Base-by-base conservation (phyloP, 2,329 filamentous ascomycete species). In the Verticillium isaacii region DNA sequence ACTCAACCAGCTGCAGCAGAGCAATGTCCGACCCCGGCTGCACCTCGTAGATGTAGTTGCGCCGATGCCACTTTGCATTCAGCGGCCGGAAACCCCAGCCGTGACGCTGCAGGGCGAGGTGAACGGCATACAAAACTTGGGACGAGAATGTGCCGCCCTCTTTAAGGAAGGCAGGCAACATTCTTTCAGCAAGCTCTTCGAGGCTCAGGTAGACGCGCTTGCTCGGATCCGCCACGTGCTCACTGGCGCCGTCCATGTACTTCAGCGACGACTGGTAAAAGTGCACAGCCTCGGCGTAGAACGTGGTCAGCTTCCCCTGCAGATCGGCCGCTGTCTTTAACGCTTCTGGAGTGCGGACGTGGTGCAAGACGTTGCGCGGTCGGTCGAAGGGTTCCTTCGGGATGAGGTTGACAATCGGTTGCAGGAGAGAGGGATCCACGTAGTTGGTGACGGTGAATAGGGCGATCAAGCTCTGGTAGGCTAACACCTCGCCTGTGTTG, bases 121-220 rank as follows among this genome's bases (percentile, higher is more conserved):
- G 88, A 7, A 93, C 85, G 4, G 91, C 90, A 68, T 92, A 90
- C 5, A 92, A 74, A 9, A 82, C 80, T 32, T 79, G 68, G 1
- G 80, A 66, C 0, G 80, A 74, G 60, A 82, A 81, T 11, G 72
- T 74, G 1, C 71, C 73, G 25, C 72, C 70, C 1, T 66, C 63
- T 62, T 75, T 77, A 45, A 75, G 68, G 11, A 72, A 68, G 9
- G 68, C 63, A 2, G 76, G 73, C 12, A 84, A 72, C 23, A 85
- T 66, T 23, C 74, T 67, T 19, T 79, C 73, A 6, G 83, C 78
- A 54, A 86, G 79, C 64, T 85, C 78, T 58, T 80, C 75, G 8
- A 87, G 69, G 37, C 78, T 82, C 62, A 85, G 71, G 63, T 84
- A 80, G 63, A 72, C 76, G 62, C 77, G 73, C 12, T 73, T 71